Percentiles rank a stretch among this genome's conserved stretches.
Conservation (phyloP, 1,284 basidiomycete genomes). For the Ustilago loliicola region DNA sequence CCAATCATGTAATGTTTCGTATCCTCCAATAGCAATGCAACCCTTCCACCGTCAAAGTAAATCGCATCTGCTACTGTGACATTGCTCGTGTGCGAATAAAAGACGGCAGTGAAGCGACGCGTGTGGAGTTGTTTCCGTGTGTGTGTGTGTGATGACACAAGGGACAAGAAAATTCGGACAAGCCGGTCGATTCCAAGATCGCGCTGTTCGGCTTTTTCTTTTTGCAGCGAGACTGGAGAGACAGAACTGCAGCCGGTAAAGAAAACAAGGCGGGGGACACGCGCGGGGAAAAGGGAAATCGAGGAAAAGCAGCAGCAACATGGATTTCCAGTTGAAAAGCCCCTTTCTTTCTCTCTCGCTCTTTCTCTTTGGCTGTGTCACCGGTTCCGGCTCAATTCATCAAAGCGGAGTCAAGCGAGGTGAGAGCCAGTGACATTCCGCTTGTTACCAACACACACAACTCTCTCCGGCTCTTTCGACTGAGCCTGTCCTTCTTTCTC, state of each 20-base stretch:
- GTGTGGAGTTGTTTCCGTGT: conserved; percentile 16
- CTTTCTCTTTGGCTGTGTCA: no score
- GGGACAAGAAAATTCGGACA: conserved; percentile 4
- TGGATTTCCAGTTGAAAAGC: conserved; percentile 4
- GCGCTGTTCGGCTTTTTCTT: not conserved
- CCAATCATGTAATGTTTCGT: no score
- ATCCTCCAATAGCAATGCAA: no score
- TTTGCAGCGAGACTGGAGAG: conserved; percentile 6
- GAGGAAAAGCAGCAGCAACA: not conserved
- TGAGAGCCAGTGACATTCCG: conserved; percentile 1
- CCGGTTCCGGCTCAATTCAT: conserved; percentile 21
- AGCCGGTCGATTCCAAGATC: conserved; percentile 16
- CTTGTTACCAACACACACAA: not conserved
- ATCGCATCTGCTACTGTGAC: no score
- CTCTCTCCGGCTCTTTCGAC: conserved; percentile 10
- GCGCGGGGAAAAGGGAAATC: conserved; percentile 1
- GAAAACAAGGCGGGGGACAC: conserved; percentile 15
- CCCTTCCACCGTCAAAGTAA: no score
- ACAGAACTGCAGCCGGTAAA: no score
- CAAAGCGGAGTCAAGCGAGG: conserved; percentile 5
- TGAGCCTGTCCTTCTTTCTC: conserved; percentile 4
- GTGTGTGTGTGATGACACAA: conserved; percentile 2
- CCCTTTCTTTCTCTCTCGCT: not conserved
- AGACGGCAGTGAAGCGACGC: conserved; percentile 1
- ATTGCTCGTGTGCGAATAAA: no score